Conservation (phyloP, 805 yeast species). For the Ogataea henricii region DNA sequence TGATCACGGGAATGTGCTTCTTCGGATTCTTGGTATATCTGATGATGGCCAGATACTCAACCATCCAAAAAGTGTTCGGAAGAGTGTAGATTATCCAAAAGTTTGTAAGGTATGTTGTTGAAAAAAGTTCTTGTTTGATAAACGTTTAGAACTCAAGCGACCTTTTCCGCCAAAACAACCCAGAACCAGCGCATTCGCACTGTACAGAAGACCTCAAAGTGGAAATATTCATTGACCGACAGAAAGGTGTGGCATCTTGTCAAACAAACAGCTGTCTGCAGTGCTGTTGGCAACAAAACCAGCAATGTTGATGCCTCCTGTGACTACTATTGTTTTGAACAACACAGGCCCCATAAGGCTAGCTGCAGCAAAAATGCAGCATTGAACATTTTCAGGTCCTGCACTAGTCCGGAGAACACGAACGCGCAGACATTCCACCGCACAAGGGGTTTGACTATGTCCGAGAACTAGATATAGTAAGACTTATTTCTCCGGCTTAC, state of each 20-base stretch:
- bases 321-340: conserved; percentile 11
- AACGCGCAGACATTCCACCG: conserved; percentile 19
- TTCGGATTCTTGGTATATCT: conserved; percentile 11
- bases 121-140: too few species aligned
- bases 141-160: too few species aligned
- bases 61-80: not conserved
- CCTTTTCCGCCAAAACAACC: conserved; percentile 8
- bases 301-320: conserved; percentile 19
- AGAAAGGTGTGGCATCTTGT: conserved; percentile 14
- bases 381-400: conserved; percentile 35
- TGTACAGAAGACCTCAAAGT: conserved; percentile 8
- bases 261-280: conserved; percentile 16
- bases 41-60: conserved; percentile 9
- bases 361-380: conserved; percentile 26
- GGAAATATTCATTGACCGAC: conserved; percentile 22
- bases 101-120: too few species aligned
- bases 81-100: not conserved
- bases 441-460: conserved; percentile 5
- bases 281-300: conserved; percentile 17
- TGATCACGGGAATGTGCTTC: conserved; percentile 19
- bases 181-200: conserved; percentile 4
- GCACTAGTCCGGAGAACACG: conserved; percentile 37
- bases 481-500: conserved; percentile 14
- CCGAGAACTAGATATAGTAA: conserved; percentile 8
- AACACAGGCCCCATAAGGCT: conserved; percentile 18